phyloP scores from a whole-genome alignment of 495 filamentous ascomycete species.

The Hypoxylon rickii region DNA sequence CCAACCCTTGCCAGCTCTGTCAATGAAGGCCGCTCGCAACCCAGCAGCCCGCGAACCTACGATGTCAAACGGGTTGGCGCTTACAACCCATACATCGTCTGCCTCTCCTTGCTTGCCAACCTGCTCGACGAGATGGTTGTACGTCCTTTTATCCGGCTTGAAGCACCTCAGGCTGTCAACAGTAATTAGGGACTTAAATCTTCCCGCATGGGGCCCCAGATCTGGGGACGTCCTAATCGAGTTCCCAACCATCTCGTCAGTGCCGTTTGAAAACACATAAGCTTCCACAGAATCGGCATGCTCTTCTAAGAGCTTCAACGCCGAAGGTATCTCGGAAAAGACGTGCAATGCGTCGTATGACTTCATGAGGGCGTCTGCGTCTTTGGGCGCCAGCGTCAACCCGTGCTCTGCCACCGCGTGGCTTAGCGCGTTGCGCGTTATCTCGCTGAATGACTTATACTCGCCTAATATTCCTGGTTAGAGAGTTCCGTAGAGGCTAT shows the following conservation, averaged over 20 bases:
- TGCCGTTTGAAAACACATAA: conserved; percentile 80
- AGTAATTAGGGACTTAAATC: conserved; percentile 63
- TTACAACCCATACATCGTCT: conserved; percentile 71
- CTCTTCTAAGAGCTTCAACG: conserved; percentile 52
- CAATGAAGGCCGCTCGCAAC: conserved; percentile 72
- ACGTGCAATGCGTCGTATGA: conserved; percentile 71
- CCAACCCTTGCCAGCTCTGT: conserved; percentile 61
- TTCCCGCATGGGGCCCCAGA: conserved; percentile 47
- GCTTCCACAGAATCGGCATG: conserved; percentile 46
- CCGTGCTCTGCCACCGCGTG: conserved; percentile 66
- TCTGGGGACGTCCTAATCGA: conserved; percentile 61
- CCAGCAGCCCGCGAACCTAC: conserved; percentile 58
- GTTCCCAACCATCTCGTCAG: conserved; percentile 63
- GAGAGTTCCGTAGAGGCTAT: not conserved
- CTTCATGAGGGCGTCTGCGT: conserved; percentile 57
- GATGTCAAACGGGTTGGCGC: conserved; percentile 82
- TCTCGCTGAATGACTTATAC: conserved; percentile 66
- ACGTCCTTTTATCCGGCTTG: conserved; percentile 72
- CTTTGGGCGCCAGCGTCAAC: conserved; percentile 44
- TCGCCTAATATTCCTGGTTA: conserved; percentile 45
- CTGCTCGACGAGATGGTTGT: conserved; percentile 61
- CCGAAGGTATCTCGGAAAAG: conserved; percentile 68
- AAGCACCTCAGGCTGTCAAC: conserved; percentile 65
- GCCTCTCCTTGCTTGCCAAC: conserved; percentile 54
- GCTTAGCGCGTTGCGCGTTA: conserved; percentile 65